phyloP scores from a whole-genome alignment of 805 yeast species.

The Candida vaughaniae region DNA sequence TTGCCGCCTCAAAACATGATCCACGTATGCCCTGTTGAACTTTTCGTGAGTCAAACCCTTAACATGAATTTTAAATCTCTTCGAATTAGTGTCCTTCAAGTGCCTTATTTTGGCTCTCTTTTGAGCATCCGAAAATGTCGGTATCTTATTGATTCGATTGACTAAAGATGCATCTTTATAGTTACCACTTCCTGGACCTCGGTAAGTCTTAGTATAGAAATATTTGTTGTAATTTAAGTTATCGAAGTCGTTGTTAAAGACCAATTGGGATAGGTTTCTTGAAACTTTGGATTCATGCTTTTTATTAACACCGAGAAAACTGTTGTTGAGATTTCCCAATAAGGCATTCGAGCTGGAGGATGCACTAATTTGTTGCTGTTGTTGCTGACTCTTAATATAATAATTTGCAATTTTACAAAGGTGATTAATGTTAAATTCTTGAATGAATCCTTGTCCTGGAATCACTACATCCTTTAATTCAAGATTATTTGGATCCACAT shows the following conservation, averaged over 20 bases:
- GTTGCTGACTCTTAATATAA: conserved; percentile 31
- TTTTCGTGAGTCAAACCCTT: conserved; percentile 40
- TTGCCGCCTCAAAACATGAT: conserved; percentile 27
- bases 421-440: conserved; percentile 39
- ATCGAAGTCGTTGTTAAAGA: conserved; percentile 36
- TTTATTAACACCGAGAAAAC: conserved; percentile 9
- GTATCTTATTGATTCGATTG: conserved; percentile 38
- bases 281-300: conserved; percentile 22
- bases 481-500: conserved; percentile 38
- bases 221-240: conserved; percentile 34
- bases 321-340: conserved; percentile 5
- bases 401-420: conserved; percentile 44
- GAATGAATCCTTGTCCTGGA: conserved; percentile 46
- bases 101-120: conserved; percentile 14
- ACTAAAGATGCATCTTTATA: conserved; percentile 44
- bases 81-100: conserved; percentile 13
- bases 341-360: conserved; percentile 1
- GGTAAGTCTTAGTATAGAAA: conserved; percentile 38
- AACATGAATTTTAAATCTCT: conserved; percentile 22
- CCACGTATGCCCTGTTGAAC: conserved; percentile 30
- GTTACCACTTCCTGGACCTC: conserved; percentile 48
- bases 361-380: conserved; percentile 10
- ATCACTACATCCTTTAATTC: conserved; percentile 39
- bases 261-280: conserved; percentile 35
- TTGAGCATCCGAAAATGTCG: conserved; percentile 5